These are phyloP conservation scores for Effrenium voratum DNA, from an alignment of 73 alveolate species.

Conservation along the genomic window DNA sequence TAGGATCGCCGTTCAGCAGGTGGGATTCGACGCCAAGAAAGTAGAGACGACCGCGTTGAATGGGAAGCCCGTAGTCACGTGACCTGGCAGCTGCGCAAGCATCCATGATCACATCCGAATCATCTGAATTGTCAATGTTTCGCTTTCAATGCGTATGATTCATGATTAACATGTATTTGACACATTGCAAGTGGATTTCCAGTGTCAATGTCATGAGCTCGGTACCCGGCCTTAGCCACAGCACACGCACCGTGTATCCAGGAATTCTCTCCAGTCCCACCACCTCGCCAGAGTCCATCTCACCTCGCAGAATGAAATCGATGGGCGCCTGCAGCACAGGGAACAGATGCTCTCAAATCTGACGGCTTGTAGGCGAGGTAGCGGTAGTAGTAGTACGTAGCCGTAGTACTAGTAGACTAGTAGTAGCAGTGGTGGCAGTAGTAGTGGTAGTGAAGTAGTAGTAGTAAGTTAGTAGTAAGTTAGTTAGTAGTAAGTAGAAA, in stretches of 20 bases:
- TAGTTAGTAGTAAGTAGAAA: too few species aligned
- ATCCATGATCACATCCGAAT: background rate
- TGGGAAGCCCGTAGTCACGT: slow-evolving; percentile 1
- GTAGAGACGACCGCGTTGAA: slow-evolving; percentile 1
- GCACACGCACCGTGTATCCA: slow-evolving; percentile 9
- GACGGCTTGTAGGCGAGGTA: too few species aligned
- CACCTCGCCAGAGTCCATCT: background rate
- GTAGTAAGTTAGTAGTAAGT: too few species aligned
- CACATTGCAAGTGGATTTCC: background rate
- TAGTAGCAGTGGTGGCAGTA: too few species aligned
- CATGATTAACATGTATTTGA: too few species aligned
- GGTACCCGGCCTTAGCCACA: background rate
- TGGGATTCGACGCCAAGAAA: background rate
- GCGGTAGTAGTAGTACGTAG: too few species aligned
- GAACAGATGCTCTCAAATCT: too few species aligned
- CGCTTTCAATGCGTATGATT: too few species aligned
- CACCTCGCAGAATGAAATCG: slow-evolving; percentile 7
- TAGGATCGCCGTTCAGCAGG: background rate
- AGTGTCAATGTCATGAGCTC: background rate
- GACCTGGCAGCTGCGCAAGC: background rate
- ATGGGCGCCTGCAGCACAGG: slow-evolving; percentile 87
- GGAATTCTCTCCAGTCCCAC: background rate
- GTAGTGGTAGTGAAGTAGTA: too few species aligned
- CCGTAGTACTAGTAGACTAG: too few species aligned
- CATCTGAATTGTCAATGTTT: background rate